Evolutionary conservation across 805 yeast genomes (phyloP), one percentile per base, ranked within the genome.

Genomic region (Myxozyma udenii): DNA sequence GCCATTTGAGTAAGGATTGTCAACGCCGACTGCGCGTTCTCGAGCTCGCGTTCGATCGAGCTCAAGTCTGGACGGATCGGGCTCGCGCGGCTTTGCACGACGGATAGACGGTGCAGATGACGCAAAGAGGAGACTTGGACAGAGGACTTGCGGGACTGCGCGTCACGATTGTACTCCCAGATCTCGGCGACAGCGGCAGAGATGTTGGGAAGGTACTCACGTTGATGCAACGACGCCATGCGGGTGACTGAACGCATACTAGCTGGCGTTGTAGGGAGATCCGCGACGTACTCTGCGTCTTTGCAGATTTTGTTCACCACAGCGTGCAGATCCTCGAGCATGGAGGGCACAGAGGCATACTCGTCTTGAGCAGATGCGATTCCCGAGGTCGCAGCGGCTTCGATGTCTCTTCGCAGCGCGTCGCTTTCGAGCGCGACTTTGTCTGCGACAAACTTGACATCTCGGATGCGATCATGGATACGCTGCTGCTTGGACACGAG

Each of bases 1-100:
- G 68, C 61, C 43, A 65, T 69, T 24, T 61, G 61, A 41, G 69
- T 71, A 6, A 69, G 65, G 22, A 50, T 44, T 3, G 62, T 65
- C 19, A 71, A 63, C 25, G 55, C 49, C 3, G 61, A 60, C 41
- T 69, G 71, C 5, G 60, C 57, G 7, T 49, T 46, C 25, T 58
- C 59, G 26, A 71, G 55, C 12, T 50, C 52, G 3, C 51, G 55
- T 35, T 53, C 54, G 23, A 68, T 22, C 19, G 52, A 48, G 6
- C 57, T 55, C 14, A 71, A 52, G 25, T 61, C 61, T 3, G 66
- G 65, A 25, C 66, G 57, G 4, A 68, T 53, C 7, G 60, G 54
- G 4, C 62, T 55, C 16, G 65, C 62, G 3, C 57, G 58, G 16
- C 56, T 51, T 47, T 71, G 74, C 11, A 67, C 61, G 37, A 58